Percentiles rank a stretch among this genome's conserved stretches.
Conservation (phyloP, 2,329 filamentous ascomycete genomes). For the Apiospora marii region DNA sequence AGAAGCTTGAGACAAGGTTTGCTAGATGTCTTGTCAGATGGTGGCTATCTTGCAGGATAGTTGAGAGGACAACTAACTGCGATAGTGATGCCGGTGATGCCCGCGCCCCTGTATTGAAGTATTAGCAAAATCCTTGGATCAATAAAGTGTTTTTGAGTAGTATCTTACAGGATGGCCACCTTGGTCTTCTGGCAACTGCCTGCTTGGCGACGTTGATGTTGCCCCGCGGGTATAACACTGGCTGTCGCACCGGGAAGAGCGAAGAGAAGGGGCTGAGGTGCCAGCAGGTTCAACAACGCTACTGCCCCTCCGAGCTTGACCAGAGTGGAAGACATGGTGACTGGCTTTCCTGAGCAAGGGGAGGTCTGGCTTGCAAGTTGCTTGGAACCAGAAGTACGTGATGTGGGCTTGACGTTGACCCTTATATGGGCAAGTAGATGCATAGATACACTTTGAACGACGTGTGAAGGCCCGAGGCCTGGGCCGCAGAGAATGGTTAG, state of each 20-base stretch:
- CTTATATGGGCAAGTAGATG: background rate
- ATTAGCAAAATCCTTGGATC: too few species aligned
- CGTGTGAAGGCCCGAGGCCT: background rate
- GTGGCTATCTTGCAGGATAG: background rate
- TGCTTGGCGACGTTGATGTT: background rate
- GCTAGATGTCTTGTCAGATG: conserved; percentile 36
- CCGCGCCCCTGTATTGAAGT: background rate
- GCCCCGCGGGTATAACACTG: background rate
- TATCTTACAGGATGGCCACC: conserved; percentile 19
- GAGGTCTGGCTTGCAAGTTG: background rate
- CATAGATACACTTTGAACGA: background rate
- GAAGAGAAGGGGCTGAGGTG: background rate
- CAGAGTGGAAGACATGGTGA: background rate
- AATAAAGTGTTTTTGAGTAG: too few species aligned
- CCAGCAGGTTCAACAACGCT: background rate
- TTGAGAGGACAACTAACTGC: background rate
- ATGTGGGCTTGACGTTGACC: background rate
- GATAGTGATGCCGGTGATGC: conserved; percentile 12
- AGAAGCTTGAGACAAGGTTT: conserved; percentile 67
- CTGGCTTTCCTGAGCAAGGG: background rate
- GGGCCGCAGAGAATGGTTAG: background rate
- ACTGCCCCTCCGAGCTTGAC: background rate
- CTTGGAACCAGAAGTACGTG: background rate
- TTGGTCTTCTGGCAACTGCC: conserved; percentile 16
- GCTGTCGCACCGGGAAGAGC: background rate